Percentiles rank a stretch among this genome's conserved stretches.
These are phyloP conservation scores for Saccharomycopsis capsularis DNA, from an alignment of 805 yeast genomes.

Conservation along the genomic window DNA sequence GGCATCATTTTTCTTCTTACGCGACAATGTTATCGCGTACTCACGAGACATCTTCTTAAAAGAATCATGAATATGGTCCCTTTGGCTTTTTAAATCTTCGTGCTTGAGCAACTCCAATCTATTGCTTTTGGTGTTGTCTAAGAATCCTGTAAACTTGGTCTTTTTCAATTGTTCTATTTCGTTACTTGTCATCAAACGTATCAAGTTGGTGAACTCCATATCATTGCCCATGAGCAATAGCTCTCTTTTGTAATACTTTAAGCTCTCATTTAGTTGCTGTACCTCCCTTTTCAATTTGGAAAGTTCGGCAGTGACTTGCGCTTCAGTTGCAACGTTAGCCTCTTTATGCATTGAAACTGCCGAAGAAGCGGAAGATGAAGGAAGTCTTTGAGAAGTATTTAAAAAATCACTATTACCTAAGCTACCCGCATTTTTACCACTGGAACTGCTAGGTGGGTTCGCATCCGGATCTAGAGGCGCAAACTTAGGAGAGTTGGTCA, in stretches of 20 bases:
- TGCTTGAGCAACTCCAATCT: constrained; percentile 11
- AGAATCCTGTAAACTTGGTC: constrained; percentile 4
- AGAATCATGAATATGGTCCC: constrained; percentile 1
- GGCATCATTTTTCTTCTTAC: constrained; percentile 13
- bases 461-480: constrained; percentile 10
- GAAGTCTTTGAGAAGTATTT: too few species aligned
- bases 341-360: too few species aligned
- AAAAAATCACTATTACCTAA: too few species aligned
- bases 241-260: constrained; percentile 17
- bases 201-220: constrained; percentile 13
- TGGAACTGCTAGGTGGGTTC: neutral
- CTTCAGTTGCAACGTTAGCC: neutral
- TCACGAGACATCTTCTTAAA: constrained; percentile 9
- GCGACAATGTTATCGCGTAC: constrained; percentile 6
- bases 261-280: constrained; percentile 7
- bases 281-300: neutral
- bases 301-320: neutral
- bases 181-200: constrained; percentile 10
- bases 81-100: constrained; percentile 12
- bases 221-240: constrained; percentile 16
- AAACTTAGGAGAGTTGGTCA: constrained; percentile 10
- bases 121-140: constrained; percentile 10
- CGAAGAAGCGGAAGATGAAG: neutral
- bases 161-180: constrained; percentile 12
- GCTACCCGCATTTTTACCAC: neutral